Base-by-base conservation (phyloP, 2,329 filamentous ascomycete genomes). In the Rachicladosporium sp. region DNA sequence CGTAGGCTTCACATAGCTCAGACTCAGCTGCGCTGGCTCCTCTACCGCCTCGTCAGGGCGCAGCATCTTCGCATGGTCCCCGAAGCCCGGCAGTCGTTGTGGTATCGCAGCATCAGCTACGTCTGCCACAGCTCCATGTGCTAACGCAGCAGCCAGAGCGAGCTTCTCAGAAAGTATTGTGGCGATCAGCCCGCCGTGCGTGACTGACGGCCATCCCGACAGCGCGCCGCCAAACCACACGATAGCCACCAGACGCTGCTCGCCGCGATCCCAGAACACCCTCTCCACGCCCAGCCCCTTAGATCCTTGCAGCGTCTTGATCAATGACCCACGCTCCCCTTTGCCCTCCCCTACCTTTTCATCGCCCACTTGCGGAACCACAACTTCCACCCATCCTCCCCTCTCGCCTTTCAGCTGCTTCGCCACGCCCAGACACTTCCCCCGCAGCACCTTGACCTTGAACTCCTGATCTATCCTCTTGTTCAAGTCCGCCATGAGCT, bases 121-220 rank as follows among this genome's bases (percentile, higher is more conserved):
- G 3, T 47, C 42, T 7, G 32, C 37, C 10, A 43, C 36, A 4
- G 33, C 38, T 2, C 43, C 44, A 27, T 27, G 23, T 3, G 47
- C 77, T 66, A 52, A 76, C 70, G 48, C 79, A 61, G 50, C 73
- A 70, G 74, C 77, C 33, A 79, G 67, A n/a, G 76, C 76, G 45
- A 84, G 66, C 37, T 70, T 73, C 63, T 87, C 82, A 56, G 83
- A 74, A 30, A 87, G 60, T 3, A 83, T 58, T 1, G 78, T 85
- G 5, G 78, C 79, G 36, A 82, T 67, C 5, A 71, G 67, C 10
- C 82, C 82, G 40, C 82, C 82, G 61, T 89, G 82, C 37, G 77
- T 75, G 31, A 82, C 67, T 9, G 73, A 71, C 1, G 82, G 82
- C 79, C 80, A 88, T 4, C 83, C 82, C 35, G 70, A 66, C 12